phyloP scores from a whole-genome alignment of 1,284 basidiomycete genomes.

The Ceratobasidium sp. region DNA sequence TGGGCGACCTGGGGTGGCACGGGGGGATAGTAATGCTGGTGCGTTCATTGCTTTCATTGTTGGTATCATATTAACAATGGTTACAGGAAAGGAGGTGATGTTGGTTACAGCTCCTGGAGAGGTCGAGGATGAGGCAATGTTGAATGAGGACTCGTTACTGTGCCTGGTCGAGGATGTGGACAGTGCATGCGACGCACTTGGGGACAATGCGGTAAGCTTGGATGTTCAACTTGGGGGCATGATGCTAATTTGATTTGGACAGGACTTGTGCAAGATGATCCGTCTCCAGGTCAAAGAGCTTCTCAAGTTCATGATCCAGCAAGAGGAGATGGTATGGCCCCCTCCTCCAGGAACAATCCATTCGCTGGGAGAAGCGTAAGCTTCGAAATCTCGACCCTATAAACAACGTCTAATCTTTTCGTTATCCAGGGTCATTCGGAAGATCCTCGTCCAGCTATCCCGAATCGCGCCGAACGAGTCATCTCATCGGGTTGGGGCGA shows the following conservation, averaged over 20 bases:
- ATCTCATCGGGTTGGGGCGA: neutral
- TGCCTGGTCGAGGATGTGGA: constrained; percentile 34
- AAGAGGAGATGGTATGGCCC: constrained; percentile 33
- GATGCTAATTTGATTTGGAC: neutral
- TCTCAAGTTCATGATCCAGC: constrained; percentile 23
- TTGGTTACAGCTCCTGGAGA: neutral
- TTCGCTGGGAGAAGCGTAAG: constrained; percentile 34
- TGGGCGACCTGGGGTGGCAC: constrained; percentile 10
- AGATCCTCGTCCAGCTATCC: constrained; percentile 25
- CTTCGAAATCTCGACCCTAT: neutral
- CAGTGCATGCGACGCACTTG: constrained; percentile 29
- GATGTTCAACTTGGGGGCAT: neutral
- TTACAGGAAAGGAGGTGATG: constrained; percentile 6
- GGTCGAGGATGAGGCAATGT: constrained; percentile 31
- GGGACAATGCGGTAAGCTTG: constrained; percentile 16
- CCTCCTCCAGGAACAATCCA: constrained; percentile 33
- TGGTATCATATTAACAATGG: neutral
- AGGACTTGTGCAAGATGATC: constrained; percentile 31
- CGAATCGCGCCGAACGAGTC: neutral
- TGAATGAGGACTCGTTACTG: constrained; percentile 34
- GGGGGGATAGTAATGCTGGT: constrained; percentile 11
- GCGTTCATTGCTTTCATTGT: neutral
- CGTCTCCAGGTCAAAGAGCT: constrained; percentile 32
- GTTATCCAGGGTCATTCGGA: constrained; percentile 16
- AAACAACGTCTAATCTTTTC: neutral